Percentiles rank a stretch among this genome's conserved stretches.
Evolutionary conservation across 257 asterid species (phyloP).

Genomic region (Solanum piurae): DNA sequence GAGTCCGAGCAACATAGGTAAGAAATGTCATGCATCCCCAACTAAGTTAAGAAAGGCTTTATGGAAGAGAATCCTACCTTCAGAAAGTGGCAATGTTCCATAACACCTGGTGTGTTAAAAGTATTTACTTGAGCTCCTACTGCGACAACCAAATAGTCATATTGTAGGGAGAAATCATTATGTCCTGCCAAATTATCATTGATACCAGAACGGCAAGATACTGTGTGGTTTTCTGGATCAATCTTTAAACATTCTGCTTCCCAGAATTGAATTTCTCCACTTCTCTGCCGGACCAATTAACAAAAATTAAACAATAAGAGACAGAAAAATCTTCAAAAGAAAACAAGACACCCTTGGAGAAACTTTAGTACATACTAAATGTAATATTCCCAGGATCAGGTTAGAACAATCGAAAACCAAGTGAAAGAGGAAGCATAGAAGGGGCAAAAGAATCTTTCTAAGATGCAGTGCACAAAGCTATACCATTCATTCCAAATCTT

Average conservation of each 20-base stretch:
- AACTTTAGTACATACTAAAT: not conserved
- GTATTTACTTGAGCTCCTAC: conserved; percentile 88
- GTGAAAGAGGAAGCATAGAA: not conserved
- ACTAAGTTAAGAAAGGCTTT: not conserved
- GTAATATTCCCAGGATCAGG: not conserved
- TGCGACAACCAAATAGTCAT: conserved; percentile 82
- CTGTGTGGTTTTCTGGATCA: conserved; percentile 61
- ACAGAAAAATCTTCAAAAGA: not conserved
- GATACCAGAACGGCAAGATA: conserved; percentile 58
- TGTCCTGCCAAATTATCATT: conserved; percentile 30
- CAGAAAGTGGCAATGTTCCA: conserved; percentile 80
- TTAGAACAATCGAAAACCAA: not conserved
- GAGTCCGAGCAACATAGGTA: not conserved
- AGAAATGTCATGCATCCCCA: not conserved
- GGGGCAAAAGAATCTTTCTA: not conserved
- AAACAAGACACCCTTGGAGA: not conserved
- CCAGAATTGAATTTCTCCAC: conserved; percentile 41
- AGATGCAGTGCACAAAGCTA: not conserved
- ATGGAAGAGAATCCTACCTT: conserved; percentile 38
- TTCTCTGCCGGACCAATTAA: conserved; percentile 43
- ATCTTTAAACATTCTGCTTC: conserved; percentile 87
- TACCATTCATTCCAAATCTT: not conserved
- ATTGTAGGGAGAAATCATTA: conserved; percentile 74
- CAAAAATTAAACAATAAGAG: not conserved
- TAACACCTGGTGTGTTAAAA: conserved; percentile 93